phyloP scores from a whole-genome alignment of 441 rosid species.

The Isatis lusitanica region DNA sequence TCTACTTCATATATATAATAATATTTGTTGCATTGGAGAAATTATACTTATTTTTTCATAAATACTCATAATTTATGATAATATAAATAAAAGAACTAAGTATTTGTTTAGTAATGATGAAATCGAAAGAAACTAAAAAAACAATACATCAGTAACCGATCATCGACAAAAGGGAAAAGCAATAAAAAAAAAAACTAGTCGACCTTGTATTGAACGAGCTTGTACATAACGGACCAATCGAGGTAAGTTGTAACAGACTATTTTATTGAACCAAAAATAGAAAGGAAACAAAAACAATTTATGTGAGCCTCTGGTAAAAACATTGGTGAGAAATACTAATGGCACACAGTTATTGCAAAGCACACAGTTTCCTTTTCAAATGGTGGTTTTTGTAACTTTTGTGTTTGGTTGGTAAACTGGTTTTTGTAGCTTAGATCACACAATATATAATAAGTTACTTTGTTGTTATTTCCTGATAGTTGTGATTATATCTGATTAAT shows the following conservation, averaged over 20 bases:
- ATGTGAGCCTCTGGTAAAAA: neutral
- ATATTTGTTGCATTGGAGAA: neutral
- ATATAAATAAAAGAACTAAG: neutral
- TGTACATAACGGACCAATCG: constrained; percentile 34
- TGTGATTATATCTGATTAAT: neutral
- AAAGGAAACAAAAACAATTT: constrained; percentile 37
- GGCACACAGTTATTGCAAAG: constrained; percentile 26
- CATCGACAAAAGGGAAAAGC: neutral
- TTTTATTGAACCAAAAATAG: constrained; percentile 15
- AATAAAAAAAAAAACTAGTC: neutral
- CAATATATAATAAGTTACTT: neutral
- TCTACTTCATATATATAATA: neutral
- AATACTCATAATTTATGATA: neutral
- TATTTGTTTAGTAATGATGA: neutral
- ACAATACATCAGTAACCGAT: neutral
- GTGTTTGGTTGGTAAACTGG: neutral
- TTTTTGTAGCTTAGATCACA: neutral
- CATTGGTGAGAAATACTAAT: neutral
- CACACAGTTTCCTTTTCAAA: constrained; percentile 25
- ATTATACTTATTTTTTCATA: neutral
- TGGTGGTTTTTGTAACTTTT: constrained; percentile 12
- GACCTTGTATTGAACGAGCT: constrained; percentile 9
- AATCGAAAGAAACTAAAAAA: neutral
- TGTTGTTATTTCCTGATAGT: neutral
- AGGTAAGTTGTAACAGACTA: constrained; percentile 26